Evolutionary conservation across 1,139 yeast genomes (phyloP).

Genomic region (Blastobotrys indianensis): DNA sequence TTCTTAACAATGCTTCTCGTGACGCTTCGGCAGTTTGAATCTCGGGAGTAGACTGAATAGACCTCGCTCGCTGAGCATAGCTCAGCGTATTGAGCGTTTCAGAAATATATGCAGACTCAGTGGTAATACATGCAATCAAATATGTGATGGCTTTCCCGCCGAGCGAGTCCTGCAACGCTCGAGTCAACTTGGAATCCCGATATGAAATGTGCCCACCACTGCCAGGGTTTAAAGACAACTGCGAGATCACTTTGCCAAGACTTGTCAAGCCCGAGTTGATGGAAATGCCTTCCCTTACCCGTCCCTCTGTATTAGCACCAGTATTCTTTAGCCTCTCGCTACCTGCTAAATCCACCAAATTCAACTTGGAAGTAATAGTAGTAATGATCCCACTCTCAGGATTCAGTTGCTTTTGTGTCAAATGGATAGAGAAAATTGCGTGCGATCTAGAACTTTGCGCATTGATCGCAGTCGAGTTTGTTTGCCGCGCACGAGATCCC

Average conservation of each 20-base stretch:
- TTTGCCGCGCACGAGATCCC: slow-evolving; percentile 26
- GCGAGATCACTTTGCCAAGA: slow-evolving; percentile 75
- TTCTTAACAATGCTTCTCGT: slow-evolving; percentile 19
- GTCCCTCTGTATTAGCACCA: slow-evolving; percentile 46
- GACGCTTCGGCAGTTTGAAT: slow-evolving; percentile 19
- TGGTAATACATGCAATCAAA: slow-evolving; percentile 70
- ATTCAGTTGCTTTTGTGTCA: slow-evolving; percentile 20
- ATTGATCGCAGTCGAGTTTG: slow-evolving; percentile 27
- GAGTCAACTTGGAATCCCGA: slow-evolving; percentile 73
- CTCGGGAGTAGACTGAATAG: slow-evolving; percentile 27
- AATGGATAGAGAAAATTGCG: slow-evolving; percentile 26
- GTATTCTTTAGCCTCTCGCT: slow-evolving; percentile 72
- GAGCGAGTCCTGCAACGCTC: slow-evolving; percentile 69
- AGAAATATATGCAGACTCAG: slow-evolving; percentile 47
- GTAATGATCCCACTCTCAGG: slow-evolving; percentile 22
- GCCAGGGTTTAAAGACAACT: slow-evolving; percentile 46
- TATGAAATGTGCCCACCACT: slow-evolving; percentile 60
- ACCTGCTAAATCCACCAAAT: slow-evolving; percentile 84
- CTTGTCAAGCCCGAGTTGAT: slow-evolving; percentile 77
- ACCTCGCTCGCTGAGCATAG: slow-evolving; percentile 62
- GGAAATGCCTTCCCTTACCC: slow-evolving; percentile 56
- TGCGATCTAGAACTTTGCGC: slow-evolving; percentile 28
- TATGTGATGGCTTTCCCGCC: slow-evolving; percentile 80
- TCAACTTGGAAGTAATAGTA: slow-evolving; percentile 42
- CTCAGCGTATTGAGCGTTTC: slow-evolving; percentile 77